Percentiles rank a stretch among this genome's conserved stretches.
Evolutionary conservation across 345 rosid genomes (phyloP).

Genomic region (Populus nigra): DNA sequence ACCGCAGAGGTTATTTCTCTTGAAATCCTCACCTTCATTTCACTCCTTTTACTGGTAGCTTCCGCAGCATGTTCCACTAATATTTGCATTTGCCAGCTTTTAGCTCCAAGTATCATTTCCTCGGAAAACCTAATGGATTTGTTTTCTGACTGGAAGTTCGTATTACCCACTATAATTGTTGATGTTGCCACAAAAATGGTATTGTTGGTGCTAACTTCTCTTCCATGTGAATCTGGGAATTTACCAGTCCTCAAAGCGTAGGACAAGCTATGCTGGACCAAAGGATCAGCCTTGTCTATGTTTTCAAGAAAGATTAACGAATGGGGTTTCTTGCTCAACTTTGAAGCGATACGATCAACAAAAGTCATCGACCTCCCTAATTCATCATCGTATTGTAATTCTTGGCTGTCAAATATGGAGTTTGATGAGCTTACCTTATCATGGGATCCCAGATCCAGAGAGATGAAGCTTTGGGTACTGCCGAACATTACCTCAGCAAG

Average conservation of each 20-base stretch:
- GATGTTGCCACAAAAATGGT: constrained; percentile 45
- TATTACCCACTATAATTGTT: constrained; percentile 13
- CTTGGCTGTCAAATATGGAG: constrained; percentile 26
- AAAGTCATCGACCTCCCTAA: constrained; percentile 47
- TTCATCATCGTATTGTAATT: constrained; percentile 25
- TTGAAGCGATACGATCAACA: constrained; percentile 48
- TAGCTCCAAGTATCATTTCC: constrained; percentile 48
- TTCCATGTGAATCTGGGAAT: constrained; percentile 49
- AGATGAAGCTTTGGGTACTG: constrained; percentile 38
- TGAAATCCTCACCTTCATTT: constrained; percentile 7
- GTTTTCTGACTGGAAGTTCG: constrained; percentile 10
- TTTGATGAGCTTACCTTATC: constrained; percentile 18
- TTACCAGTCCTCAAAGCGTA: constrained; percentile 54
- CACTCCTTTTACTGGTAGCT: constrained; percentile 8
- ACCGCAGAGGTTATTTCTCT: constrained; percentile 13
- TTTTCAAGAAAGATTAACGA: constrained; percentile 64
- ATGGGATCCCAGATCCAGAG: constrained; percentile 47
- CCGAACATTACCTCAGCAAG: constrained; percentile 58
- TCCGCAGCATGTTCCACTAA: constrained; percentile 20
- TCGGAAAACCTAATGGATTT: constrained; percentile 37
- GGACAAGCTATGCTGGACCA: constrained; percentile 46
- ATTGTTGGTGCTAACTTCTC: constrained; percentile 46
- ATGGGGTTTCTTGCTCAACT: constrained; percentile 47
- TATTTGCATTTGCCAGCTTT: constrained; percentile 52
- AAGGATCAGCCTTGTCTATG: constrained; percentile 59